phyloP scores from a whole-genome alignment of 1,284 basidiomycete genomes.

The Quambalaria eucalypti region DNA sequence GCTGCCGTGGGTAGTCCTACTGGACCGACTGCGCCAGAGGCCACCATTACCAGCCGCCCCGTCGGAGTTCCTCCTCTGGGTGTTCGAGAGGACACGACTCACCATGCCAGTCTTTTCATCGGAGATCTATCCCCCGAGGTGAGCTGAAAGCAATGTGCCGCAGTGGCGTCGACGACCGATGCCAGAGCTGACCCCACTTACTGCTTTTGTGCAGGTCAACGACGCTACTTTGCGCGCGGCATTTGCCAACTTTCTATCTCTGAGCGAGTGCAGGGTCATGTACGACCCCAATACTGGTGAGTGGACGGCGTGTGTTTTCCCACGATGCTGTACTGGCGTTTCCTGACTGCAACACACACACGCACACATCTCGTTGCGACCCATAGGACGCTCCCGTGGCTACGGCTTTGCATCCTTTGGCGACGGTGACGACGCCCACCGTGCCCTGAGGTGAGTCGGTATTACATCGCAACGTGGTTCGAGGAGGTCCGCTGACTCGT shows the following conservation, averaged over 20 bases:
- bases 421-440: conserved; percentile 93
- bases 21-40: too few species aligned
- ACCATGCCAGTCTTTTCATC: conserved; percentile 1
- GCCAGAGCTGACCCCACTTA: too few species aligned
- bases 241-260: conserved; percentile 83
- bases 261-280: conserved; percentile 97
- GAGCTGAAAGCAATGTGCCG: not conserved
- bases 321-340: not conserved
- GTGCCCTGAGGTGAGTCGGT: conserved; percentile 56
- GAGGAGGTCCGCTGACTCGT: not conserved
- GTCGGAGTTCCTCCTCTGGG: not conserved
- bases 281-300: not conserved
- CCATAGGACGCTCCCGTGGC: conserved; percentile 58
- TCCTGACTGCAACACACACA: too few species aligned
- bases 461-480: not conserved
- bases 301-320: not conserved
- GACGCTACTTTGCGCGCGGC: conserved; percentile 93
- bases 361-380: not conserved
- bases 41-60: not conserved
- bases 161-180: not conserved
- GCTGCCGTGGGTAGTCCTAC: too few species aligned
- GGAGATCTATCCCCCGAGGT: not conserved
- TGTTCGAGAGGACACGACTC: not conserved
- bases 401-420: conserved; percentile 89
- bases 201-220: conserved; percentile 63